Evolutionary conservation across 305 asterid genomes (phyloP), one percentile per base, ranked within the genome.

Genomic region (Solanum hybrid): DNA sequence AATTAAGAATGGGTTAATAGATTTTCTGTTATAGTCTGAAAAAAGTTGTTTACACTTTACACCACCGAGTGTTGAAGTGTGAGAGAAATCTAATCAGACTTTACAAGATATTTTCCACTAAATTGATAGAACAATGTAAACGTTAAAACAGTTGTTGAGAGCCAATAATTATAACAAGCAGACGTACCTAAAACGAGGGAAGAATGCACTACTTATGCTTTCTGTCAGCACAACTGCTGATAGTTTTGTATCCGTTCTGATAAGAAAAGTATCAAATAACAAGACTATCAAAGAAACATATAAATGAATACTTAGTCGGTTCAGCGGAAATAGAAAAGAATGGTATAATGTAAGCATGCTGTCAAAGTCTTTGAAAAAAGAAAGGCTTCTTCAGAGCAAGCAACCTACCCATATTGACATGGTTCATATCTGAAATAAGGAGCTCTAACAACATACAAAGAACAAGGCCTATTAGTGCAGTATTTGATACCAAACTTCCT

Each of bases 381-480:
- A 73, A 85, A 38, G 78, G 32, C 29, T 26, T 56, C 42, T 85
- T 84, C 35, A 75, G 78, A 87, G 77, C 88, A 85, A 75, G 88
- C 75, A 89, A 80, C 90, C 31, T 85, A 95, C 98, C 94, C 88
- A 29, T 93, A 91, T 72, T 79, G 90, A 88, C 89, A 42, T 85
- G 92, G 78, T 87, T 94, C 93, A 37, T 92, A 91, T 92, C 92
- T 93, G 32, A 92, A 93, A 37, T 81, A 88, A 22, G 99, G 98
- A 77, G 95, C 96, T 93, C 90, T 90, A 91, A 96, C 97, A 46
- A 98, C 96, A 92, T 97, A 96, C 91, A 97, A 93, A 36, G 97
- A 95, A 90, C 98, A 96, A 51, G 96, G 95, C 94, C 99, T 95
- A 86, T 97, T 97, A 71, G 90, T 94, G 94, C 99, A 96, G 92